Percentiles rank a stretch among this genome's conserved stretches.
Evolutionary conservation across 2,329 filamentous ascomycete genomes (phyloP).

Genomic region (Pleurostoma richardsiae): DNA sequence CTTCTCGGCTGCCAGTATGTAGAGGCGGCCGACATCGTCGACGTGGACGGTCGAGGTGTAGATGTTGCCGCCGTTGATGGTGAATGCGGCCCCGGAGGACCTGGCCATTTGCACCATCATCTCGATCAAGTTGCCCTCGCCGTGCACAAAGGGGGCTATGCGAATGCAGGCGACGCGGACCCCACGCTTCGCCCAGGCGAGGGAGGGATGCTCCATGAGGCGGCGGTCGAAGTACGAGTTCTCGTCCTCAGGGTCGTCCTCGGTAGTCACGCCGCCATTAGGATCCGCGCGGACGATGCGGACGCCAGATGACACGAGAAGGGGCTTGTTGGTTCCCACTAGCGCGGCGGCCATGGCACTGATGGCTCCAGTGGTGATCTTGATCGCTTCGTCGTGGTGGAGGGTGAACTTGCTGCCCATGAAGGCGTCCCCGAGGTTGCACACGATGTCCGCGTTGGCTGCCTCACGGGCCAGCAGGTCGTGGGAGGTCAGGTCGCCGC

Average conservation of each 20-base stretch:
- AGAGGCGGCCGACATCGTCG: slow-evolving; percentile 8
- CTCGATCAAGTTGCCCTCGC: slow-evolving; percentile 17
- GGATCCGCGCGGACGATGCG: slow-evolving; percentile 16
- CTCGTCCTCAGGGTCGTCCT: slow-evolving; percentile 9
- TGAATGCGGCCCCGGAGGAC: neutral
- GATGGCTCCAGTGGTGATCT: slow-evolving; percentile 26
- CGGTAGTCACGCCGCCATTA: slow-evolving; percentile 21
- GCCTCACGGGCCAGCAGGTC: slow-evolving; percentile 30
- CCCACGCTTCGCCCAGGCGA: slow-evolving; percentile 13
- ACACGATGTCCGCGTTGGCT: slow-evolving; percentile 32
- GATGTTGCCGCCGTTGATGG: slow-evolving; percentile 3
- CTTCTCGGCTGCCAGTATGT: slow-evolving; percentile 4
- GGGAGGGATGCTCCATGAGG: neutral
- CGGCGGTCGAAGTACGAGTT: neutral
- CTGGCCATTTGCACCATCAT: slow-evolving; percentile 24
- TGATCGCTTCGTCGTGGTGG: slow-evolving; percentile 16
- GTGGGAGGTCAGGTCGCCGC: slow-evolving; percentile 31
- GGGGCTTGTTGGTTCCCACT: slow-evolving; percentile 24
- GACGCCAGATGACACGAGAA: slow-evolving; percentile 28
- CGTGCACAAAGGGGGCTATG: slow-evolving; percentile 38
- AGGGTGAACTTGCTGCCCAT: neutral
- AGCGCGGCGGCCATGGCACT: slow-evolving; percentile 29
- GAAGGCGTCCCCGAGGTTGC: slow-evolving; percentile 31
- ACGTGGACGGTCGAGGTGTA: slow-evolving; percentile 8
- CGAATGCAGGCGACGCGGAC: slow-evolving; percentile 29